Base-by-base conservation (phyloP, 805 yeast species). In the Saturnispora dispora region DNA sequence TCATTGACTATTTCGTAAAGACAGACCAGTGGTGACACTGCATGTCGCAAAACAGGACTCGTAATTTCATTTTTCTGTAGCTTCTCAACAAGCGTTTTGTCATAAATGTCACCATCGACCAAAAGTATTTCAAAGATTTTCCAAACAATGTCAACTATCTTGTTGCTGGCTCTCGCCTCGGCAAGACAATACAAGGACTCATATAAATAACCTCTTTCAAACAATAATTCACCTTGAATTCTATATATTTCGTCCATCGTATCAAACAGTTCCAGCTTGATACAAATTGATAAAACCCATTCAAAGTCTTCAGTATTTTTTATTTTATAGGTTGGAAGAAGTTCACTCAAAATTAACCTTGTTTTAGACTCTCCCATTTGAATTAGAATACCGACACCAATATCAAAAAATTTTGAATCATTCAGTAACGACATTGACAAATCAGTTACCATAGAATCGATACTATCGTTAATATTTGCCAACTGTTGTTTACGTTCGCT, bases 241-340 rank as follows among this genome's bases (percentile, higher is more conserved):
- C 74, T 72, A 63, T 76, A 82, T 3, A 85, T 69, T 32, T 73
- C 70, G 52, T 73, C 73, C 0, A 85, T 79, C 11, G 85, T 80
- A 7, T 73, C 67, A n/a, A 79, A 72, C 41, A 85, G 63, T 58
- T 76, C 78, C 62, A 85, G 71, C 57, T 82, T 75, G 11, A 89
- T 85, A 68, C 91, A 84, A 5, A 85, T 71, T 2, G 87, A 77
- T 48, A 85, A 68, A 44, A 83, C 77, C 91, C 91, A 85, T 63
- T 85, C 93, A 54, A 83, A 72, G 61, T 85, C 95, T 62, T 85
- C 90, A 60, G 82, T 83, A 8, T 82, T 81, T 50, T 74, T 68
- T 59, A 81, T 81, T 43, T 81, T 72, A 60, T 71, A 85, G 22
- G 73, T 74, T 5, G 88, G 87, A 35, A 85, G 66, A 46, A 78